phyloP scores from a whole-genome alignment of 345 rosid species.

The Noccaea caerulescens region DNA sequence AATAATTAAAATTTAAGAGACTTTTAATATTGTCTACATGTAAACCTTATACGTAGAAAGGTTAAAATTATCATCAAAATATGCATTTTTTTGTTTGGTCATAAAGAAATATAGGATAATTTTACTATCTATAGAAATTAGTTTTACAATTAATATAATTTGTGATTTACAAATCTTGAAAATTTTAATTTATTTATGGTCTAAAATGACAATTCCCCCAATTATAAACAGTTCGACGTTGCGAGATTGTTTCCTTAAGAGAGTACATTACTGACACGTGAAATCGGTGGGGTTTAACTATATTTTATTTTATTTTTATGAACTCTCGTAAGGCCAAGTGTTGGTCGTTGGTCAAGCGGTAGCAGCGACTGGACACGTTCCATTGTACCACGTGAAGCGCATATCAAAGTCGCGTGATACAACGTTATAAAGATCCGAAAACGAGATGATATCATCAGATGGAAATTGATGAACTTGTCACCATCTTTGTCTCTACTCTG shows the following conservation, averaged over 20 bases:
- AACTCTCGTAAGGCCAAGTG: constrained; percentile 17
- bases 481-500: background rate
- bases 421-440: constrained; percentile 8
- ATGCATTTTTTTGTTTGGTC: no score
- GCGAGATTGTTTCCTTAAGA: constrained; percentile 3
- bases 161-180: no score
- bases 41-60: no score
- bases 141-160: no score
- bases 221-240: background rate
- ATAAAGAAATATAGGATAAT: no score
- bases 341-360: constrained; percentile 16
- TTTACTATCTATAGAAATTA: no score
- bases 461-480: constrained; percentile 16
- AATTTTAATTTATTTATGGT: no score
- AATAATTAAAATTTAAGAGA: no score
- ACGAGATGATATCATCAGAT: constrained; percentile 1
- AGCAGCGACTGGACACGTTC: constrained; percentile 1
- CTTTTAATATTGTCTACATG: no score
- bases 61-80: no score
- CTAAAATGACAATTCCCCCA: no score
- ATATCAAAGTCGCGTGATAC: constrained; percentile 2
- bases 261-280: constrained; percentile 19
- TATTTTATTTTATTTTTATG: background rate
- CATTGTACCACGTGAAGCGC: constrained; percentile 27
- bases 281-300: background rate